phyloP scores from a whole-genome alignment of 2,329 filamentous ascomycete species.

The Volutella citrinella region DNA sequence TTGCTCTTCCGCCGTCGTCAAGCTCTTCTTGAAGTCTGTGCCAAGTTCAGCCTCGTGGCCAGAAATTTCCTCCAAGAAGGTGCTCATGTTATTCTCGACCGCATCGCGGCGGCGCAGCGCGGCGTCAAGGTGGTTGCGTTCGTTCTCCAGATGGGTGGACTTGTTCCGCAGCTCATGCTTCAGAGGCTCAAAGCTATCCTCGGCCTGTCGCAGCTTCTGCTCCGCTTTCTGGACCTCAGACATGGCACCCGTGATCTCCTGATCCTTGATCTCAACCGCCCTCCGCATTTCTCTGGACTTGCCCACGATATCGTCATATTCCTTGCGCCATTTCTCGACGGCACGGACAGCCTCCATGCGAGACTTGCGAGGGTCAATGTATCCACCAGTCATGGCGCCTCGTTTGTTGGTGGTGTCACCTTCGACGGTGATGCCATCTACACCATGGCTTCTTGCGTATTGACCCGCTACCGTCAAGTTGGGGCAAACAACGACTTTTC shows the following conservation, averaged over 20 bases:
- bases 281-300: constrained; percentile 64
- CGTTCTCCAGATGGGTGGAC: constrained; percentile 69
- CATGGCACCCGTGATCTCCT: constrained; percentile 84
- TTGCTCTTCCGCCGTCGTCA: constrained; percentile 78
- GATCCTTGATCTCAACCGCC: constrained; percentile 76
- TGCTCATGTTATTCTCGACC: constrained; percentile 72
- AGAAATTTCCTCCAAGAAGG: constrained; percentile 70
- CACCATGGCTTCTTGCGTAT: constrained; percentile 86
- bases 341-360: constrained; percentile 80
- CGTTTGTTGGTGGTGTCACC: constrained; percentile 94
- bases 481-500: constrained; percentile 90
- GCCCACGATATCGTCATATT: constrained; percentile 65
- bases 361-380: constrained; percentile 80
- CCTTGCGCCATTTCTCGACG: constrained; percentile 70
- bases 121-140: constrained; percentile 69
- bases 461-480: constrained; percentile 84
- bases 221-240: constrained; percentile 81
- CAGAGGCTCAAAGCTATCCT: constrained; percentile 78
- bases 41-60: constrained; percentile 77
- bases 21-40: constrained; percentile 87
- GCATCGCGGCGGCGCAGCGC: constrained; percentile 63
- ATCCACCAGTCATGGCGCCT: constrained; percentile 93
- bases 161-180: constrained; percentile 74
- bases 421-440: constrained; percentile 91
- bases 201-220: constrained; percentile 72